Evolutionary conservation across 1,284 basidiomycete species (phyloP).

Genomic region (Porodaedalea pini): DNA sequence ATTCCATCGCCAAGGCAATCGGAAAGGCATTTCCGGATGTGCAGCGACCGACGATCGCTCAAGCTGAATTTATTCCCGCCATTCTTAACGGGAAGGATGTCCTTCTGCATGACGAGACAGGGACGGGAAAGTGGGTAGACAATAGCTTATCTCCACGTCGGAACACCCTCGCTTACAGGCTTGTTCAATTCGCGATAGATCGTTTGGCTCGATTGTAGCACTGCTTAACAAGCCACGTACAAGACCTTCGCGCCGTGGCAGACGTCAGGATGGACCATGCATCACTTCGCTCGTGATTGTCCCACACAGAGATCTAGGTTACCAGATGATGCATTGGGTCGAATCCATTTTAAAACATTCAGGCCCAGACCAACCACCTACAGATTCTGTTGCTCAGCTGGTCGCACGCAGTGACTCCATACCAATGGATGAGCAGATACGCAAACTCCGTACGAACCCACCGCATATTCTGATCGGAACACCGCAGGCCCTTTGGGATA

Average conservation of each 20-base stretch:
- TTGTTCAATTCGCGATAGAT: slow-evolving; percentile 40
- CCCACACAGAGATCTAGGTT: slow-evolving; percentile 70
- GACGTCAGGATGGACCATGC: slow-evolving; percentile 24
- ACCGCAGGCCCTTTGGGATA: slow-evolving; percentile 61
- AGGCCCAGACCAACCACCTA: slow-evolving; percentile 28
- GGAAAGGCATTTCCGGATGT: slow-evolving; percentile 61
- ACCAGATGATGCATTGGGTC: slow-evolving; percentile 68
- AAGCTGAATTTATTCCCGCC: slow-evolving; percentile 59
- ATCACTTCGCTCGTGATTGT: slow-evolving; percentile 61
- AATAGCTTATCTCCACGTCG: background rate
- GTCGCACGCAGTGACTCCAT: slow-evolving; percentile 47
- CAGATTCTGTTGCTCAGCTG: slow-evolving; percentile 53
- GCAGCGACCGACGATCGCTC: slow-evolving; percentile 52
- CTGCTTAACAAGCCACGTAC: slow-evolving; percentile 53
- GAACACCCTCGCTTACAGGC: background rate
- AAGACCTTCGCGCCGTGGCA: slow-evolving; percentile 9
- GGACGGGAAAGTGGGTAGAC: slow-evolving; percentile 67
- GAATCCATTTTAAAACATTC: slow-evolving; percentile 43
- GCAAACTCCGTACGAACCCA: slow-evolving; percentile 38
- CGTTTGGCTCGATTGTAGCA: slow-evolving; percentile 65
- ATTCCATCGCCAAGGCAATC: slow-evolving; percentile 45
- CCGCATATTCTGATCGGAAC: slow-evolving; percentile 72
- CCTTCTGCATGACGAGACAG: slow-evolving; percentile 64
- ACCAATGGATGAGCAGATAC: slow-evolving; percentile 33
- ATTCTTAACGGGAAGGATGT: slow-evolving; percentile 56